Evolutionary conservation across 1,139 yeast species (phyloP).

Genomic region (Blastobotrys niveus): DNA sequence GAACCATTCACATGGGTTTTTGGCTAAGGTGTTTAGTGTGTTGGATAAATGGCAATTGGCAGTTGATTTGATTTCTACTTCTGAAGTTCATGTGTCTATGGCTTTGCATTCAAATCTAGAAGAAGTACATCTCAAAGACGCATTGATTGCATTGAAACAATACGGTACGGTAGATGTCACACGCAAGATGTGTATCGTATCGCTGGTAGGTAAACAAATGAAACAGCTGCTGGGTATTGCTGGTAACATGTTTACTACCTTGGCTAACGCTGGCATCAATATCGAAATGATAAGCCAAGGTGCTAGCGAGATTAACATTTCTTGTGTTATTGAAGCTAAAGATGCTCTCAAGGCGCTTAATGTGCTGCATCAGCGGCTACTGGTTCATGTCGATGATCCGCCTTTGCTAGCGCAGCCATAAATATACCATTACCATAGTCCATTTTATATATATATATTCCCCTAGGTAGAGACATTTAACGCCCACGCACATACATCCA

Average conservation of each 20-base stretch:
- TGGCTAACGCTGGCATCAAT: slow-evolving; percentile 87
- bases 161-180: slow-evolving; percentile 89
- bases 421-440: not conserved
- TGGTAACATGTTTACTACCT: slow-evolving; percentile 90
- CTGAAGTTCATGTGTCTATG: slow-evolving; percentile 98
- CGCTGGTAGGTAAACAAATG: slow-evolving; percentile 96
- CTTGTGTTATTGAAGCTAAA: slow-evolving; percentile 82
- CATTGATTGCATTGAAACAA: slow-evolving; percentile 67
- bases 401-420: slow-evolving; percentile 6
- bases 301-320: slow-evolving; percentile 93
- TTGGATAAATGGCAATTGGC: slow-evolving; percentile 80
- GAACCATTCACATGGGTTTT: slow-evolving; percentile 87
- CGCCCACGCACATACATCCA: not conserved
- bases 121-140: slow-evolving; percentile 57
- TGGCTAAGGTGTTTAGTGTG: slow-evolving; percentile 83
- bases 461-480: not conserved
- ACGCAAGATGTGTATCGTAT: slow-evolving; percentile 80
- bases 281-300: slow-evolving; percentile 99
- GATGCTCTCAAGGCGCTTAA: slow-evolving; percentile 82
- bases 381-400: slow-evolving; percentile 29
- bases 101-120: slow-evolving; percentile 71
- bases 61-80: slow-evolving; percentile 91
- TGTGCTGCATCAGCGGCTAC: slow-evolving; percentile 72
- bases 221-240: slow-evolving; percentile 95
- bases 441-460: not conserved